A percentile compares a stretch with the other conserved stretches of the same genome.
Conservation (phyloP, 116 monocot genomes). For the Zostera marina region DNA sequence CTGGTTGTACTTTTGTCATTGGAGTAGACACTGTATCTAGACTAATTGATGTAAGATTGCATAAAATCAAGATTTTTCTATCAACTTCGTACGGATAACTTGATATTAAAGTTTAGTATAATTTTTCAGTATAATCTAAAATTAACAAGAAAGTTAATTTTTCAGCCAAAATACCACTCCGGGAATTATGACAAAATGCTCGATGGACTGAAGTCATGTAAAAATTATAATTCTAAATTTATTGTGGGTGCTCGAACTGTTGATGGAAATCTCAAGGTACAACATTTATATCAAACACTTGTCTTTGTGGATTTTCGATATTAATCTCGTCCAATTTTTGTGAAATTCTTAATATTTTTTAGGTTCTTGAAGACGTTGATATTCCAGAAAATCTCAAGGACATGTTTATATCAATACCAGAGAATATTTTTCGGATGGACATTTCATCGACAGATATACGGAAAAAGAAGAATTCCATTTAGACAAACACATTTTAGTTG, state of each 20-base stretch:
- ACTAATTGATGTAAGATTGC: slow-evolving; percentile 64
- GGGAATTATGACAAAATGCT: slow-evolving; percentile 45
- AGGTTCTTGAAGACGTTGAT: slow-evolving; percentile 85
- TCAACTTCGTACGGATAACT: not conserved
- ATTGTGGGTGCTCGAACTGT: slow-evolving; percentile 77
- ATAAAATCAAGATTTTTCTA: not conserved
- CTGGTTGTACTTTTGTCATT: slow-evolving; percentile 86
- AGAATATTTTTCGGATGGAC: slow-evolving; percentile 60
- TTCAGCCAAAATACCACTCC: slow-evolving; percentile 81
- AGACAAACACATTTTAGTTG: no score
- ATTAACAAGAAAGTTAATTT: no score
- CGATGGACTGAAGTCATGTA: slow-evolving; percentile 56
- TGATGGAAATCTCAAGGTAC: slow-evolving; percentile 87
- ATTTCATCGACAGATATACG: slow-evolving; percentile 92
- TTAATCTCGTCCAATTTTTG: not conserved
- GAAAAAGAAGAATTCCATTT: slow-evolving; percentile 14
- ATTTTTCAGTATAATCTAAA: no score
- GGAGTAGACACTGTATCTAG: slow-evolving; percentile 85
- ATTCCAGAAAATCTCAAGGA: slow-evolving; percentile 60
- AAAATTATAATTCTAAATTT: slow-evolving; percentile 46
- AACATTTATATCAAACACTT: not conserved
- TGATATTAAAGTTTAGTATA: no score
- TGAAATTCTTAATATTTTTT: not conserved
- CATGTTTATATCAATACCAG: slow-evolving; percentile 81
- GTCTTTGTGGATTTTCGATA: not conserved